These are phyloP conservation scores for Malus domestica DNA, from an alignment of 306 rosid genomes.

Conservation along the genomic window DNA sequence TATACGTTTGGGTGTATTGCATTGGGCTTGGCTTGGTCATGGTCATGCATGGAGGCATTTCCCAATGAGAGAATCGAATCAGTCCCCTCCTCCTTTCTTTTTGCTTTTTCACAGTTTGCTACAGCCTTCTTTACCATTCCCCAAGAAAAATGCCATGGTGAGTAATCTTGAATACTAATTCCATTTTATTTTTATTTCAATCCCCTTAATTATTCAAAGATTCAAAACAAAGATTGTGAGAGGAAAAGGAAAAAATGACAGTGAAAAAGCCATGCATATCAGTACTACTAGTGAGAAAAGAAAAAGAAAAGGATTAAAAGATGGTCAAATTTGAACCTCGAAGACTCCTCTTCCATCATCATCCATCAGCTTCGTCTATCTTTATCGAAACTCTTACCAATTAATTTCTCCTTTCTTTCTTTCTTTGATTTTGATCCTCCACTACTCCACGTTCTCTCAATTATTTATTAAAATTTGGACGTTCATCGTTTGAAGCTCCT, in stretches of 20 bases:
- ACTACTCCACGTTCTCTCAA: background rate
- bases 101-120: constrained; percentile 86
- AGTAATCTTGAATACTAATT: constrained; percentile 26
- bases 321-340: constrained; percentile 93
- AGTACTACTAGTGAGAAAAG: constrained; percentile 27
- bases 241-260: constrained; percentile 37
- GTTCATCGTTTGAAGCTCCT: background rate
- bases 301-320: constrained; percentile 45
- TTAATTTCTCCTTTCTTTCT: constrained; percentile 14
- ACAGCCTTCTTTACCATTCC: constrained; percentile 95
- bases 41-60: constrained; percentile 89
- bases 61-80: constrained; percentile 95
- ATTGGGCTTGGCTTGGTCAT: constrained; percentile 11
- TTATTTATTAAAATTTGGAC: constrained; percentile 2
- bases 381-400: constrained; percentile 92
- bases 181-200: background rate
- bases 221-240: constrained; percentile 12
- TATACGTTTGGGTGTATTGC: constrained; percentile 5
- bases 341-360: constrained; percentile 79
- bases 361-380: constrained; percentile 77
- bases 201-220: background rate
- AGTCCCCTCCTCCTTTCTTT: constrained; percentile 71
- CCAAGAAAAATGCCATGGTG: constrained; percentile 51
- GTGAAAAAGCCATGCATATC: constrained; percentile 47
- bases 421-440: constrained; percentile 49